These are phyloP conservation scores for Prillingera fragicola DNA, from an alignment of 1,284 basidiomycete species.

Conservation along the genomic window DNA sequence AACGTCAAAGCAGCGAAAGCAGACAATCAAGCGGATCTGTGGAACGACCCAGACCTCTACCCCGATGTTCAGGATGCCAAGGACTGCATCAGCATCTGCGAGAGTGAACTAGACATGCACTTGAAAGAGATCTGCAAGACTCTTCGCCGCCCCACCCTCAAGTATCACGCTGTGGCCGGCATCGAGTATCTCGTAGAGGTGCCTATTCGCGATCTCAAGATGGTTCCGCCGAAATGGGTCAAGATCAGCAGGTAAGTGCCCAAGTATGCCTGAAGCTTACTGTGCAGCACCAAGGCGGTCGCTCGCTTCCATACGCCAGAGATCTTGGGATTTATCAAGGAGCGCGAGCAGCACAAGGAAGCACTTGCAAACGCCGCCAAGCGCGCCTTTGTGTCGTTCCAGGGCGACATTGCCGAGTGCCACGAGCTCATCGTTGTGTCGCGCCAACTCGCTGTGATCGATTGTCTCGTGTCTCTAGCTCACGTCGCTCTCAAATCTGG, in stretches of 20 bases:
- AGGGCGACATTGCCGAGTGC: conserved; percentile 62
- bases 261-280: not conserved
- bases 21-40: conserved; percentile 61
- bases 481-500: conserved; percentile 39
- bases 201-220: conserved; percentile 63
- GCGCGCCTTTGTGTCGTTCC: conserved; percentile 62
- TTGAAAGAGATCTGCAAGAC: conserved; percentile 67
- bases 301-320: conserved; percentile 78
- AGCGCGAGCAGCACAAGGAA: conserved; percentile 73
- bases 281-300: conserved; percentile 62
- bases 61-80: conserved; percentile 59
- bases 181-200: conserved; percentile 79
- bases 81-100: conserved; percentile 50
- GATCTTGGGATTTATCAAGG: conserved; percentile 61
- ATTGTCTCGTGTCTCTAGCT: conserved; percentile 43
- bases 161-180: conserved; percentile 63
- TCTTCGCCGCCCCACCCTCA: conserved; percentile 67
- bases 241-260: conserved; percentile 62
- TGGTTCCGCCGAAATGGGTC: conserved; percentile 74
- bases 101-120: conserved; percentile 69
- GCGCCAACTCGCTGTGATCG: conserved; percentile 64
- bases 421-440: conserved; percentile 69
- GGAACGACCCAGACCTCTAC: conserved; percentile 65
- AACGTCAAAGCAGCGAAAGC: conserved; percentile 62
- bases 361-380: conserved; percentile 61